Evolutionary conservation across 768 basidiomycete genomes (phyloP).

Genomic region (Tricholoma sp.): DNA sequence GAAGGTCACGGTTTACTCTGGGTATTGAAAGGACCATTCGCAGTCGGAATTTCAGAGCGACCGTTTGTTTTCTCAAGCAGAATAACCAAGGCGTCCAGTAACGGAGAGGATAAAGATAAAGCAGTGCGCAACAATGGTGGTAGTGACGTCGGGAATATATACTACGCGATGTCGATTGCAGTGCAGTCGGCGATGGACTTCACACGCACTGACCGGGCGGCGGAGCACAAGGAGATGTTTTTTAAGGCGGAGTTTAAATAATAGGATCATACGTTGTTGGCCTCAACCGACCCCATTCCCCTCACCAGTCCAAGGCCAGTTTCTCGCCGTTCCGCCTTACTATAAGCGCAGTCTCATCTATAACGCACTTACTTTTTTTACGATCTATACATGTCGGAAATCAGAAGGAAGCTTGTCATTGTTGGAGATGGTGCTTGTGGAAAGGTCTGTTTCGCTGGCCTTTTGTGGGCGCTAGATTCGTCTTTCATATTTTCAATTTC

Average conservation of each 20-base stretch:
- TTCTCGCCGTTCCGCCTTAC: slow-evolving; percentile 2
- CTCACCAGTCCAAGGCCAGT: slow-evolving; percentile 2
- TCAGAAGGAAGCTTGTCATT: slow-evolving; percentile 97
- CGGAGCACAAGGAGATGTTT: background rate
- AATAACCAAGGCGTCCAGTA: too few species aligned
- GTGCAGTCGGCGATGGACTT: background rate
- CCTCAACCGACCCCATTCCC: slow-evolving; percentile 10
- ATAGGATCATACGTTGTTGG: slow-evolving; percentile 12
- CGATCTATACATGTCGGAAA: slow-evolving; percentile 74
- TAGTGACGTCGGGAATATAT: too few species aligned
- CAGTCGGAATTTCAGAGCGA: too few species aligned
- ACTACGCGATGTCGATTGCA: too few species aligned
- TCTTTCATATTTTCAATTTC: background rate
- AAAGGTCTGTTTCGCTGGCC: slow-evolving; percentile 51
- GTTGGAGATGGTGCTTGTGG: slow-evolving; percentile 98
- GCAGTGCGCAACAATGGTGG: too few species aligned
- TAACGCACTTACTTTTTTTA: background rate
- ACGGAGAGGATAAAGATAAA: too few species aligned
- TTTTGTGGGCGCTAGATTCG: background rate
- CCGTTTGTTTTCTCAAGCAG: too few species aligned
- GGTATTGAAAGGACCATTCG: too few species aligned
- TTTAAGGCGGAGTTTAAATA: slow-evolving; percentile 23
- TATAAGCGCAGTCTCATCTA: background rate
- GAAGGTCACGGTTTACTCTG: too few species aligned
- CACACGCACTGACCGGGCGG: slow-evolving; percentile 21